phyloP scores from a whole-genome alignment of 257 asterid species.

The Orobanche coerulescens region DNA sequence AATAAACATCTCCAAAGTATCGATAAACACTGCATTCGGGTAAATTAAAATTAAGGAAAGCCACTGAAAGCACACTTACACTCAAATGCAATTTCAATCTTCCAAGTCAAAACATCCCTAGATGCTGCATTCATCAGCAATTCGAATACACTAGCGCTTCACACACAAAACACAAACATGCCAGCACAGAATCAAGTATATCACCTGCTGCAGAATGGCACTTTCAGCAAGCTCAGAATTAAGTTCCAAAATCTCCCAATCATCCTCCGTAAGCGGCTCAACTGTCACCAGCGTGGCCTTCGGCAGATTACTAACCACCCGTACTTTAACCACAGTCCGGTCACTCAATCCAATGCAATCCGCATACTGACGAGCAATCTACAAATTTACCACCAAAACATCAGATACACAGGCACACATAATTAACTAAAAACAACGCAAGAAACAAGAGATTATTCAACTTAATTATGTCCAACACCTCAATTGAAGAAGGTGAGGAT shows the following conservation, averaged over 20 bases:
- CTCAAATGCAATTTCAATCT: background rate
- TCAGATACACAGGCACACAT: background rate
- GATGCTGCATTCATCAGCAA: slow-evolving; percentile 2
- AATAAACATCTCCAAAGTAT: slow-evolving; percentile 3
- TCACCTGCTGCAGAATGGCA: slow-evolving; percentile 82
- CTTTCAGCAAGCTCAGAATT: slow-evolving; percentile 86
- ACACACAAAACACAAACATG: background rate
- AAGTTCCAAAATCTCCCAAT: slow-evolving; percentile 98
- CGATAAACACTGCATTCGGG: background rate
- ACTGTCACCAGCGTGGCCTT: slow-evolving; percentile 73
- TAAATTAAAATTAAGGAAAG: background rate
- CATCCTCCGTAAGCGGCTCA: slow-evolving; percentile 96
- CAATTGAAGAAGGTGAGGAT: slow-evolving; percentile 64
- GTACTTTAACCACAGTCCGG: slow-evolving; percentile 56
- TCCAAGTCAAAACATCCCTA: background rate
- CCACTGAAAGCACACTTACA: background rate
- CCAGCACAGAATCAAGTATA: slow-evolving; percentile 15
- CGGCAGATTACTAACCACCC: slow-evolving; percentile 56
- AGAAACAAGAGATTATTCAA: background rate
- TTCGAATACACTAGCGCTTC: background rate
- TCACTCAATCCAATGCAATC: slow-evolving; percentile 82
- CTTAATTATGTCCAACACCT: slow-evolving; percentile 37
- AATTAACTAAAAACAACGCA: background rate
- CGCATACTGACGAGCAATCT: slow-evolving; percentile 81
- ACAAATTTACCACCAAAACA: slow-evolving; percentile 17